These are phyloP conservation scores for Pisolithus marmoratus DNA, from an alignment of 768 basidiomycete genomes.

Conservation along the genomic window DNA sequence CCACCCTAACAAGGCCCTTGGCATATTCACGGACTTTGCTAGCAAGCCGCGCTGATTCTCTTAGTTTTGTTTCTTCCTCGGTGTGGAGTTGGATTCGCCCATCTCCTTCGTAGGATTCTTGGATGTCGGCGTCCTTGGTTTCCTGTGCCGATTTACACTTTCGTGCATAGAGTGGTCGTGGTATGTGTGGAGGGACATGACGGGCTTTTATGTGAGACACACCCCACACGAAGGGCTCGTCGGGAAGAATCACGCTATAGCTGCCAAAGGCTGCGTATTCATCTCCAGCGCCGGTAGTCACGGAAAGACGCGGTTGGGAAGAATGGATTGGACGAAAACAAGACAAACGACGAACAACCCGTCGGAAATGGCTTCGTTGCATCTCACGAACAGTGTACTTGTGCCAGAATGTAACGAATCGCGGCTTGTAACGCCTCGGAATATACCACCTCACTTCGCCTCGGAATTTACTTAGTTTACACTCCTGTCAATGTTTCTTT, in stretches of 20 bases:
- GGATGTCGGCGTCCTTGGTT: not conserved
- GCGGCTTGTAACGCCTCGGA: no score
- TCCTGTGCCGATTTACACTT: not conserved
- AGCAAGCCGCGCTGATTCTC: slow-evolving; percentile 53
- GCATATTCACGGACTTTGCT: slow-evolving; percentile 52
- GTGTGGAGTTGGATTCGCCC: slow-evolving; percentile 46
- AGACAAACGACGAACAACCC: no score
- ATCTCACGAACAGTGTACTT: no score
- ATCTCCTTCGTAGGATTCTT: slow-evolving; percentile 16
- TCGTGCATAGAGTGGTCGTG: slow-evolving; percentile 46
- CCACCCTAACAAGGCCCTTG: slow-evolving; percentile 47
- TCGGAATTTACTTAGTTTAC: no score
- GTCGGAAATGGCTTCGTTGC: no score
- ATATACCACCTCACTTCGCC: no score
- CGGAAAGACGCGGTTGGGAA: not conserved
- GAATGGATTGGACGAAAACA: no score
- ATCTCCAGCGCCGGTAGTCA: not conserved
- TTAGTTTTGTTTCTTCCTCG: slow-evolving; percentile 45
- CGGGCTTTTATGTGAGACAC: slow-evolving; percentile 55
- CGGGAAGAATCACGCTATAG: slow-evolving; percentile 59
- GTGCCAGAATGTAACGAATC: no score
- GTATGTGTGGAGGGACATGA: slow-evolving; percentile 50
- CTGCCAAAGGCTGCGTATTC: slow-evolving; percentile 36
- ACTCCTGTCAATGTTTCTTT: no score
- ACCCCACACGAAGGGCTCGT: slow-evolving; percentile 60